Conservation (phyloP, 2,329 filamentous ascomycete genomes). For the Escovopsis sp. region DNA sequence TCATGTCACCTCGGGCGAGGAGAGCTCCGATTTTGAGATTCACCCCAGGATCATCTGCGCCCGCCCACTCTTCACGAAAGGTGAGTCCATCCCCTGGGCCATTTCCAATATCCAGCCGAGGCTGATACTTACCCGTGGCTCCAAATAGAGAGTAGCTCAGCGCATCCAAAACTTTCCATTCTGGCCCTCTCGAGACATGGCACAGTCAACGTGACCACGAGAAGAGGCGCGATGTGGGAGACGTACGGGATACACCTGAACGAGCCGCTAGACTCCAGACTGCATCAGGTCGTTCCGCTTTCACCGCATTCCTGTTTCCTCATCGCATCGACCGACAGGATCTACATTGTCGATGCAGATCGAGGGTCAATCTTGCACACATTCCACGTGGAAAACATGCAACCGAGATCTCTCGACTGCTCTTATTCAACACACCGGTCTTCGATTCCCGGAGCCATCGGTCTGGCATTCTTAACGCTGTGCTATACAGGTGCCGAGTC, state of each 20-base stretch:
- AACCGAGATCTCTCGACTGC: constrained; percentile 43
- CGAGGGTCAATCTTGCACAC: constrained; percentile 38
- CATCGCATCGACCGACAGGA: constrained; percentile 38
- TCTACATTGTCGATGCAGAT: constrained; percentile 41
- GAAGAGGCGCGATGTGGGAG: constrained; percentile 31
- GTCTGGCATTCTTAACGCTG: constrained; percentile 48
- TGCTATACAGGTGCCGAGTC: constrained; percentile 46
- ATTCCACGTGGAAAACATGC: constrained; percentile 44
- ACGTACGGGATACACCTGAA: constrained; percentile 28
- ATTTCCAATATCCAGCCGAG: neutral
- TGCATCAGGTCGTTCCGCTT: constrained; percentile 42
- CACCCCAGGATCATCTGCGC: constrained; percentile 36
- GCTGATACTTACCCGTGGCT: constrained; percentile 2
- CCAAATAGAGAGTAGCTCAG: constrained; percentile 5
- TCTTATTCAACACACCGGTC: constrained; percentile 32
- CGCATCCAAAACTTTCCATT: constrained; percentile 9
- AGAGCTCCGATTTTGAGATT: constrained; percentile 26
- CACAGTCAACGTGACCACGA: constrained; percentile 33
- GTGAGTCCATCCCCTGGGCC: constrained; percentile 16
- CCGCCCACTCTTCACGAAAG: constrained; percentile 28
- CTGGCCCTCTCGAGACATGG: constrained; percentile 36
- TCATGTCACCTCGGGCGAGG: constrained; percentile 24
- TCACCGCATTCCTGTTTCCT: constrained; percentile 45
- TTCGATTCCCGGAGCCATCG: constrained; percentile 36
- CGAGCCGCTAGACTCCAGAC: constrained; percentile 31